phyloP scores from a whole-genome alignment of 805 yeast species.

The Sugiyamaella marilandica region DNA sequence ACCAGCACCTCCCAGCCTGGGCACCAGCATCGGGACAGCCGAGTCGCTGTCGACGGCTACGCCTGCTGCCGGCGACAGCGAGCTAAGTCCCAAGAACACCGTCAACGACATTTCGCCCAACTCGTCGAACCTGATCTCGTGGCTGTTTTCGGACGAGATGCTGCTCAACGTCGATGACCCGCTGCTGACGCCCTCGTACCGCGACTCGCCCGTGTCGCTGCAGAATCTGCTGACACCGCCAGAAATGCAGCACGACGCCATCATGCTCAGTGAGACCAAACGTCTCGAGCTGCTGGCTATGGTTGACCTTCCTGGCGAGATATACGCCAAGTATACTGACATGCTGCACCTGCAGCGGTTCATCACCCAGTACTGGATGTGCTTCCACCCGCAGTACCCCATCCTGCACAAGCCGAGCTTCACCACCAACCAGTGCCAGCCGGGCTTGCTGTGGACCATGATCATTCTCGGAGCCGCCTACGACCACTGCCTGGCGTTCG shows the following conservation, averaged over 20 bases:
- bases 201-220: conserved; percentile 39
- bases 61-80: neutral
- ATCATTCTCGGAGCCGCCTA: conserved; percentile 51
- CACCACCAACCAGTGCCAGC: conserved; percentile 42
- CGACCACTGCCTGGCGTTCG: conserved; percentile 35
- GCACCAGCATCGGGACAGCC: neutral
- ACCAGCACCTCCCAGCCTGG: neutral
- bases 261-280: conserved; percentile 31
- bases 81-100: neutral
- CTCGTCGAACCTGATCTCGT: conserved; percentile 31
- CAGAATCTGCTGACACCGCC: conserved; percentile 38
- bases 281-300: conserved; percentile 23
- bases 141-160: conserved; percentile 35
- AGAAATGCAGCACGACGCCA: conserved; percentile 33
- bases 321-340: conserved; percentile 33
- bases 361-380: conserved; percentile 46
- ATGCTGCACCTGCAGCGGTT: conserved; percentile 29
- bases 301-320: conserved; percentile 31
- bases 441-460: conserved; percentile 51
- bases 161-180: conserved; percentile 27
- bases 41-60: neutral
- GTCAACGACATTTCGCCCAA: conserved; percentile 1
- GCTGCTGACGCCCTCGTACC: conserved; percentile 25
- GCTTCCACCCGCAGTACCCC: conserved; percentile 56
- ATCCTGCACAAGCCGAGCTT: conserved; percentile 58